Evolutionary conservation across 2,329 filamentous ascomycete genomes (phyloP), one percentile per base, ranked within the genome.

Genomic region (Didymella segeticola): DNA sequence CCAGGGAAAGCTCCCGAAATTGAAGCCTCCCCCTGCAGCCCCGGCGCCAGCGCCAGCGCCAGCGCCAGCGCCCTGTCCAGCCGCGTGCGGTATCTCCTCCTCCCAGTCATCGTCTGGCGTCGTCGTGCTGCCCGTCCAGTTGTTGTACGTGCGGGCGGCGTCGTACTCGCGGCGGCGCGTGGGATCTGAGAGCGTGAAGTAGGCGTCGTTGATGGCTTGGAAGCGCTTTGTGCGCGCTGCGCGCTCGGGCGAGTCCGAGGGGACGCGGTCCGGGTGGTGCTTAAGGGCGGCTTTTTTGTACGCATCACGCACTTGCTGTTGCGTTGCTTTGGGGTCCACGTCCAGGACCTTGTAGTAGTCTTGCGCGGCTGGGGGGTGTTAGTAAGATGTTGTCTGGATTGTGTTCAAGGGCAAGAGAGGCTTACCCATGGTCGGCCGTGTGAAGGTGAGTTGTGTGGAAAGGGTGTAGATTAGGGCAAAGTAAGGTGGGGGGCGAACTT

Each of bases 281-380:
- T 95, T 96, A 38, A 98, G 81, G 5, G 93, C 93, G 67, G 90
- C 90, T 71, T 89, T 89, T 75, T 99, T 99, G 82, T 98, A 99
- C 43, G 93, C 95, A 81, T 91, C 89, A 66, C 93, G 89, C 71
- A 99, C 88, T 73, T 98, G 89, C 68, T 92, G 86, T 54, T 87
- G 85, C 0, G 86, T 89, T 27, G 93, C 92, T 63, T 83, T 88
- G 29, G 90, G 83, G 45, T 87, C 73, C 56, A 96, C 76, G 60
- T 89, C 89, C 43, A 96, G 86, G 36, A 68, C 54, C 39, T 64
- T 66, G 51, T 72, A 56, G 36, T 56, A 56, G 52, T 56, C 52
- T 42, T 42, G 41, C 11, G 47, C 37, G 47, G 52, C 41, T 37
- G 29, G 15, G 20, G 5, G 7, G 22, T n/a, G 47, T 56, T 31